These are phyloP conservation scores for Bretschneidera sinensis DNA, from an alignment of 345 rosid genomes.

Conservation along the genomic window DNA sequence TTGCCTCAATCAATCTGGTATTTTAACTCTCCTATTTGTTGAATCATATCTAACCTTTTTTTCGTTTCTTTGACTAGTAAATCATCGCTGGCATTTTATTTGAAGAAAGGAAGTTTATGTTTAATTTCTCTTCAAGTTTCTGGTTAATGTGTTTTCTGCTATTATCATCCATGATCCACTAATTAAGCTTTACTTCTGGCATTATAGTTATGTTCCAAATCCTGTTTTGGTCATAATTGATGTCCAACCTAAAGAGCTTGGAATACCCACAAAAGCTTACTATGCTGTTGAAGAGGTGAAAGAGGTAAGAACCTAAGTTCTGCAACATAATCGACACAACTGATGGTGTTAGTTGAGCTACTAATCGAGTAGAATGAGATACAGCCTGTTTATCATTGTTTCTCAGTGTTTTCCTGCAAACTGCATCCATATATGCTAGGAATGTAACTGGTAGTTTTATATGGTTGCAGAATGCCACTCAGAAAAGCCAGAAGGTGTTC, in stretches of 20 bases:
- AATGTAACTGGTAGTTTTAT: background rate
- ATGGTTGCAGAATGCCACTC: slow-evolving; percentile 66
- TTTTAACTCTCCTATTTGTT: background rate
- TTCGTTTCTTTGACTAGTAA: too few relatives aligned
- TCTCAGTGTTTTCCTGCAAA: background rate
- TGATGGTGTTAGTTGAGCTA: too few relatives aligned
- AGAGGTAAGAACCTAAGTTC: slow-evolving; percentile 40
- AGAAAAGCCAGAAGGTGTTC: slow-evolving; percentile 79
- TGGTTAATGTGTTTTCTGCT: too few relatives aligned
- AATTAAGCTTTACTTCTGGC: slow-evolving; percentile 9
- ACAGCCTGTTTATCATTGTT: too few relatives aligned
- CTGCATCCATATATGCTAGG: background rate
- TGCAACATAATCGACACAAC: background rate
- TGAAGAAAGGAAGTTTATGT: too few relatives aligned
- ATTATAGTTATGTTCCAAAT: slow-evolving; percentile 65
- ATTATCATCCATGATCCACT: too few relatives aligned
- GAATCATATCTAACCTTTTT: too few relatives aligned
- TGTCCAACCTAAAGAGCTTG: slow-evolving; percentile 7
- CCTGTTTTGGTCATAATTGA: slow-evolving; percentile 6
- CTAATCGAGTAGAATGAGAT: too few relatives aligned
- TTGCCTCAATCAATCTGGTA: background rate
- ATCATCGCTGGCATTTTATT: too few relatives aligned
- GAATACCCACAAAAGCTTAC: background rate
- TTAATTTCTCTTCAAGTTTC: too few relatives aligned
- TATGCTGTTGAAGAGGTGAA: slow-evolving; percentile 46